These are phyloP conservation scores for Orbilia brochopaga DNA, from an alignment of 2,329 filamentous ascomycete genomes.

Conservation along the genomic window DNA sequence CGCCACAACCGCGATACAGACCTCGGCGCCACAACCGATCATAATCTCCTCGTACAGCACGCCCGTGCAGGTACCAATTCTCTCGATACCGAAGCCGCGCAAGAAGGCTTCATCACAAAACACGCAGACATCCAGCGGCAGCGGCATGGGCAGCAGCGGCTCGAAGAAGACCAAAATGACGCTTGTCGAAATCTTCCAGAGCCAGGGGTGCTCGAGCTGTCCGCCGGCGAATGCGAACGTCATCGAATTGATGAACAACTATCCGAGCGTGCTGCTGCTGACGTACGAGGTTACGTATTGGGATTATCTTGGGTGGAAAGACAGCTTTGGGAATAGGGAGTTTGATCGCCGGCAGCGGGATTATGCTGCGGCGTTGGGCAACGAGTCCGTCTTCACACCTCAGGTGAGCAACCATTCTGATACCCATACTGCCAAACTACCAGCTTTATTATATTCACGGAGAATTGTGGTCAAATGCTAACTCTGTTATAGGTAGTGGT, in stretches of 20 bases:
- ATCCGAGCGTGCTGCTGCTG: constrained; percentile 56
- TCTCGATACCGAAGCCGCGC: constrained; percentile 39
- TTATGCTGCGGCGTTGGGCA: constrained; percentile 56
- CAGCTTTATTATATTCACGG: no score
- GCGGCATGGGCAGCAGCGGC: constrained; percentile 8
- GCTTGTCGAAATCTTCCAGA: constrained; percentile 58
- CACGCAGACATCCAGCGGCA: constrained; percentile 11
- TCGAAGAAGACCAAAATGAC: constrained; percentile 50
- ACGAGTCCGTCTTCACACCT: constrained; percentile 56
- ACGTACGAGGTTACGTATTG: constrained; percentile 58
- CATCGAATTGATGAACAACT: constrained; percentile 54
- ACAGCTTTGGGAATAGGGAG: constrained; percentile 55
- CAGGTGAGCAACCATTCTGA: constrained; percentile 49
- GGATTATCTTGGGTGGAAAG: constrained; percentile 57
- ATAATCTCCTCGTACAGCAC: constrained; percentile 51
- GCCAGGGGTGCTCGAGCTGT: constrained; percentile 57
- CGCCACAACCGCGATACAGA: constrained; percentile 53
- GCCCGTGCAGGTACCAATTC: constrained; percentile 38
- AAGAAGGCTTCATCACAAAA: constrained; percentile 7
- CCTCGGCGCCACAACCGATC: constrained; percentile 55
- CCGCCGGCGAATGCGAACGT: constrained; percentile 57
- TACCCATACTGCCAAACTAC: no score
- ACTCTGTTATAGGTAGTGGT: constrained; percentile 51
- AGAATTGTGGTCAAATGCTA: no score
- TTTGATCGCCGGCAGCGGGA: constrained; percentile 57